These are phyloP conservation scores for Epichloe scottii DNA, from an alignment of 2,329 filamentous ascomycete species.

Conservation along the genomic window DNA sequence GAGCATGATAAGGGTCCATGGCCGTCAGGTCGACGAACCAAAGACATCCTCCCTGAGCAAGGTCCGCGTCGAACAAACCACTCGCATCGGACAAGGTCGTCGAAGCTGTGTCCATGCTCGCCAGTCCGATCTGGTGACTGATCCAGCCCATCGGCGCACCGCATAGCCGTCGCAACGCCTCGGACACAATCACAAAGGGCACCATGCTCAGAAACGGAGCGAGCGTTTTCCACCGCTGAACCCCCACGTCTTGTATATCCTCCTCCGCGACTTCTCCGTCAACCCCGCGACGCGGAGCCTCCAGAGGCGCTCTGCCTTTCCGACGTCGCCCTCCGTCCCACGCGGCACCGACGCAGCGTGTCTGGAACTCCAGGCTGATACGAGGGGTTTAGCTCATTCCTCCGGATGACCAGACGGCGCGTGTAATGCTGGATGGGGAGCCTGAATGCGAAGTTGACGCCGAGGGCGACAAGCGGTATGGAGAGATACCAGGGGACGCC, in stretches of 20 bases:
- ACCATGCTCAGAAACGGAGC: slow-evolving; percentile 28
- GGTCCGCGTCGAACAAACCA: slow-evolving; percentile 22
- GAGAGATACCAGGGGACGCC: slow-evolving; percentile 41
- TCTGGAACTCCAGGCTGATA: slow-evolving; percentile 19
- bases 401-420: slow-evolving; percentile 17
- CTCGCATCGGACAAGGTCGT: slow-evolving; percentile 14
- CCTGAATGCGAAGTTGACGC: slow-evolving; percentile 31
- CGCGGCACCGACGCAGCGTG: slow-evolving; percentile 9
- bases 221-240: slow-evolving; percentile 36
- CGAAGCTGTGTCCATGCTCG: slow-evolving; percentile 10
- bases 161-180: slow-evolving; percentile 35
- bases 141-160: slow-evolving; percentile 20
- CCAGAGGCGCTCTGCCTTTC: slow-evolving; percentile 10
- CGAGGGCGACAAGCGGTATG: slow-evolving; percentile 39
- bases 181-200: slow-evolving; percentile 37
- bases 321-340: background rate
- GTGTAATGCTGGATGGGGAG: slow-evolving; percentile 34
- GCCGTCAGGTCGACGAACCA: slow-evolving; percentile 44
- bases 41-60: slow-evolving; percentile 37
- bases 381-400: slow-evolving; percentile 16
- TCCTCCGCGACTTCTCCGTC: slow-evolving; percentile 16
- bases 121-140: slow-evolving; percentile 19
- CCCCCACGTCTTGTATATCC: slow-evolving; percentile 27
- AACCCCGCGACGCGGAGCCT: slow-evolving; percentile 14
- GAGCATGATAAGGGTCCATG: slow-evolving; percentile 36